phyloP scores from a whole-genome alignment of 352 stramenopile genomes.

The Globisporangium mamillatum region DNA sequence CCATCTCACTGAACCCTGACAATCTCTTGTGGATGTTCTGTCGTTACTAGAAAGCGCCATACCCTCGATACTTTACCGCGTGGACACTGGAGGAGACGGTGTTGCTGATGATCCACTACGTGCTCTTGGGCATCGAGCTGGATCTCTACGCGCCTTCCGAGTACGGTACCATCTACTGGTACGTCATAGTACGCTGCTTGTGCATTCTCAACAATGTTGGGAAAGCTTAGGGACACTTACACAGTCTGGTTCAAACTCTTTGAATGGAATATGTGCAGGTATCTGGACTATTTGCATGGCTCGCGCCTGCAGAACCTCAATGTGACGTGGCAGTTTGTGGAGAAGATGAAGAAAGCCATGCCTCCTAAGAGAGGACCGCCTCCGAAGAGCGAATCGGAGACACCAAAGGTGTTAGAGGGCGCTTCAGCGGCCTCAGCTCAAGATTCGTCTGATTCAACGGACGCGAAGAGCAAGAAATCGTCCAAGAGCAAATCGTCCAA shows the following conservation, averaged over 20 bases:
- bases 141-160: slow-evolving; percentile 76
- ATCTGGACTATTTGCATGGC: slow-evolving; percentile 84
- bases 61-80: slow-evolving; percentile 80
- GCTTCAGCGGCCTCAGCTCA: not conserved
- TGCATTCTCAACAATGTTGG: not conserved
- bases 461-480: slow-evolving; percentile 10
- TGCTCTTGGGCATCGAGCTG: slow-evolving; percentile 70
- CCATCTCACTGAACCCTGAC: not conserved
- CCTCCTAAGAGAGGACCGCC: slow-evolving; percentile 9
- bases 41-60: slow-evolving; percentile 52
- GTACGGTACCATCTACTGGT: slow-evolving; percentile 78
- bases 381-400: not conserved
- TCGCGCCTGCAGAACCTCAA: slow-evolving; percentile 81
- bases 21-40: not conserved
- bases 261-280: slow-evolving; percentile 30
- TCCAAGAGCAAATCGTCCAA: slow-evolving; percentile 31
- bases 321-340: slow-evolving; percentile 76
- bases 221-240: not conserved
- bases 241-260: not conserved
- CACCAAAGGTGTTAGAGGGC: slow-evolving; percentile 12
- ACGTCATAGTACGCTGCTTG: slow-evolving; percentile 7
- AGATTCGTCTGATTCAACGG: not conserved
- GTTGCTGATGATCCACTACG: slow-evolving; percentile 78
- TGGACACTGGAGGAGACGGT: slow-evolving; percentile 77
- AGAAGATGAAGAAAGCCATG: slow-evolving; percentile 80